Percentiles rank a stretch among this genome's conserved stretches.
Conservation (phyloP, 2,329 filamentous ascomycete species). For the Torrubiella hemipterigena region DNA sequence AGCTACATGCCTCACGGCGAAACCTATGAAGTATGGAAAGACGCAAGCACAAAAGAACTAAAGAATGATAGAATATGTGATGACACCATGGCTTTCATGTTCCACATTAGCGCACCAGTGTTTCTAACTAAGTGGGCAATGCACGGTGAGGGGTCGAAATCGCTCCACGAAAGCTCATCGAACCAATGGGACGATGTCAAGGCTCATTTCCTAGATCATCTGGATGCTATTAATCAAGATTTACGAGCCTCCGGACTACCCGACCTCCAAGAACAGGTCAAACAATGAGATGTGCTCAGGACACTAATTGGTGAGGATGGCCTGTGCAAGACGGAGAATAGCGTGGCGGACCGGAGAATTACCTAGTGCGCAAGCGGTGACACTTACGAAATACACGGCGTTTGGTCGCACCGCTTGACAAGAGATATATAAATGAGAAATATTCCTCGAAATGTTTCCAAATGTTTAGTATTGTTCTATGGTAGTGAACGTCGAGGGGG, state of each 20-base stretch:
- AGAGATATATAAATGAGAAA: no score
- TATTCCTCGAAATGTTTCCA: no score
- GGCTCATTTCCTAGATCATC: slow-evolving; percentile 15
- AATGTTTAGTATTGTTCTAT: no score
- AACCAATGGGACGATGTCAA: slow-evolving; percentile 13
- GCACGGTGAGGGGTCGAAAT: slow-evolving; percentile 10
- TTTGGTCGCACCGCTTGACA: no score
- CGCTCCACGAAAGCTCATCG: slow-evolving; percentile 9
- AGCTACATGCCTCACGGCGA: slow-evolving; percentile 24
- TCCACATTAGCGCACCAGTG: slow-evolving; percentile 16
- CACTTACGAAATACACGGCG: no score
- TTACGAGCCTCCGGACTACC: slow-evolving; percentile 10
- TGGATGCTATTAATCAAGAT: slow-evolving; percentile 13
- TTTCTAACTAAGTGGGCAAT: slow-evolving; percentile 14
- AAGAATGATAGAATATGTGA: slow-evolving; percentile 30
- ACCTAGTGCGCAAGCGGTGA: no score
- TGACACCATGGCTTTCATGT: slow-evolving; percentile 38
- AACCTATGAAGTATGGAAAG: slow-evolving; percentile 17
- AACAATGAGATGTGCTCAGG: no score
- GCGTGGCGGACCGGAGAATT: no score
- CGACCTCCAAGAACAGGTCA: no score
- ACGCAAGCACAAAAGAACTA: slow-evolving; percentile 16
- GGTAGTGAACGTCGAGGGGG: no score
- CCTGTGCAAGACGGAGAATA: no score
- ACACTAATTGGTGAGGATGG: no score